Conservation (phyloP, 2,329 filamentous ascomycete species). For the Trichoderma aggressivum region DNA sequence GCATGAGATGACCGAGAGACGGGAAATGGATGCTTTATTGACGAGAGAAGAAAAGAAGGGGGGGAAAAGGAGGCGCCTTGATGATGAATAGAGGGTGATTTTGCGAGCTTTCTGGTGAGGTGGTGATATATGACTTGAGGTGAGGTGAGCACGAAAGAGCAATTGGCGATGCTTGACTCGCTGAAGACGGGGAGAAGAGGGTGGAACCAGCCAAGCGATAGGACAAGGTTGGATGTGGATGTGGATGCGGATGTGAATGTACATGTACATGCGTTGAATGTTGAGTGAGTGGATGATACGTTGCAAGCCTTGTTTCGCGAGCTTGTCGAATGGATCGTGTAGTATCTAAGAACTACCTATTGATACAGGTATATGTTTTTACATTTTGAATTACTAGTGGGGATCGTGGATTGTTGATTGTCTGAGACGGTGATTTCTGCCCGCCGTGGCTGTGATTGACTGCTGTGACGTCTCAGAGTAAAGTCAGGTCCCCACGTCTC, state of each 20-base stretch:
- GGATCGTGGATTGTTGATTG: not conserved
- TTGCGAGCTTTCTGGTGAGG: not conserved
- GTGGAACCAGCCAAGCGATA: too few species aligned
- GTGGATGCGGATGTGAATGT: too few species aligned
- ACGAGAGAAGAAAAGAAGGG: too few species aligned
- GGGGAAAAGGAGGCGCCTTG: not conserved
- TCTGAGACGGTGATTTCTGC: not conserved
- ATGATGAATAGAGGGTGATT: not conserved
- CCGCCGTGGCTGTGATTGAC: not conserved
- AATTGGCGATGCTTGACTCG: slow-evolving; percentile 13
- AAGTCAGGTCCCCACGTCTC: too few species aligned
- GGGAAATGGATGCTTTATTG: too few species aligned
- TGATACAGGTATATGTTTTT: not conserved
- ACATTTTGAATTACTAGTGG: not conserved
- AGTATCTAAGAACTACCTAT: not conserved
- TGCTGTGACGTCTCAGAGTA: too few species aligned
- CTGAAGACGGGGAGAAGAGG: not conserved
- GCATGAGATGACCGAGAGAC: not conserved
- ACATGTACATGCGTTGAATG: too few species aligned
- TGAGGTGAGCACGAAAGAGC: not conserved
- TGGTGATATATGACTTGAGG: not conserved
- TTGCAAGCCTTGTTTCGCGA: not conserved
- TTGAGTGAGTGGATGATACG: not conserved
- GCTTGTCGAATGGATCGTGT: not conserved
- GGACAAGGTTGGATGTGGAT: too few species aligned